Percentiles rank a stretch among this genome's conserved stretches.
Conservation (phyloP, 2,329 filamentous ascomycete genomes). For the Domatiomyces globalis region DNA sequence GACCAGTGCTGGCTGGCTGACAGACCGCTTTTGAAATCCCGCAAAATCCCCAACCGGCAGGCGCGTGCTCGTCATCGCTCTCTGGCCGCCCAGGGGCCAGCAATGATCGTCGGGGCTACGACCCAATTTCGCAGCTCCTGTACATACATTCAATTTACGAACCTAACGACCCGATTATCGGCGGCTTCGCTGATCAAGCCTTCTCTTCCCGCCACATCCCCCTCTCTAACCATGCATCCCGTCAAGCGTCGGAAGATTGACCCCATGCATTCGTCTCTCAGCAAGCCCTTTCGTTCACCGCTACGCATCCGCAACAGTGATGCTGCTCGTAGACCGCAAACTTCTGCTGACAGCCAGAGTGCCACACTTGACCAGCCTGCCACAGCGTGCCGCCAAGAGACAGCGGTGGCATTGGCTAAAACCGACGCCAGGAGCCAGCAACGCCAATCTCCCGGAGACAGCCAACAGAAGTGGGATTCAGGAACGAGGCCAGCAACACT, state of each 20-base stretch:
- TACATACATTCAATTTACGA: not conserved
- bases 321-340: constrained; percentile 1
- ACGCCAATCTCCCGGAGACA: too few species aligned
- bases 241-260: constrained; percentile 52
- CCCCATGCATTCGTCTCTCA: constrained; percentile 42
- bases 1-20: not conserved
- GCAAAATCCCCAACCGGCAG: not conserved
- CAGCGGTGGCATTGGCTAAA: constrained; percentile 1
- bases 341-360: not conserved
- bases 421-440: constrained; percentile 8
- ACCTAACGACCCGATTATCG: not conserved
- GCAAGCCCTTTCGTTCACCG: constrained; percentile 59
- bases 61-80: not conserved
- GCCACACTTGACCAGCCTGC: constrained; percentile 6
- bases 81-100: not conserved
- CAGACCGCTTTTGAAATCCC: not conserved
- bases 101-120: not conserved
- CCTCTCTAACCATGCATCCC: constrained; percentile 19
- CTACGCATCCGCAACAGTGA: constrained; percentile 5
- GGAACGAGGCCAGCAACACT: too few species aligned
- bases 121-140: not conserved
- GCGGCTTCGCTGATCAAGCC: not conserved
- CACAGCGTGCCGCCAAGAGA: not conserved
- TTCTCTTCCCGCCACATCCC: not conserved
- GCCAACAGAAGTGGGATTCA: too few species aligned